phyloP scores from a whole-genome alignment of 1,139 yeast genomes.

The Pichia sp. region DNA sequence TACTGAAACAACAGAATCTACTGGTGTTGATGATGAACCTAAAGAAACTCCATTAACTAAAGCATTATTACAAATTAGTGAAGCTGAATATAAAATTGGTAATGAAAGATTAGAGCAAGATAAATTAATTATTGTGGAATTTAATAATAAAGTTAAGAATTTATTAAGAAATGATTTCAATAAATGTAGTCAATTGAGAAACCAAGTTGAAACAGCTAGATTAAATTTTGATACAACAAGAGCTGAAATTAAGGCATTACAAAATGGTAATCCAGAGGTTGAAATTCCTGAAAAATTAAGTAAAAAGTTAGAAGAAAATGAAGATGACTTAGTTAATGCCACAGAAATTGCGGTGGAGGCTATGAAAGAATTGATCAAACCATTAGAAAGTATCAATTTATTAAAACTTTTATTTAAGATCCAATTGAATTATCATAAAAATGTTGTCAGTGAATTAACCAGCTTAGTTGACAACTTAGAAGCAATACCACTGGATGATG shows the following conservation, averaged over 20 bases:
- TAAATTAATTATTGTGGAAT: conserved; percentile 46
- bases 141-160: conserved; percentile 48
- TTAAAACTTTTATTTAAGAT: conserved; percentile 59
- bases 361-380: conserved; percentile 66
- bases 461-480: conserved; percentile 37
- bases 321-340: conserved; percentile 73
- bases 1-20: too few relatives aligned
- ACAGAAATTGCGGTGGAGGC: conserved; percentile 71
- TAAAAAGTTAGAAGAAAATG: conserved; percentile 56
- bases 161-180: conserved; percentile 53
- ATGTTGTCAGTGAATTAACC: conserved; percentile 40
- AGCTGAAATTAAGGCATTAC: conserved; percentile 39
- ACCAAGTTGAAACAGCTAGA: conserved; percentile 63
- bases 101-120: conserved; percentile 62
- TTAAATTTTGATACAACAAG: conserved; percentile 65
- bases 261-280: conserved; percentile 29
- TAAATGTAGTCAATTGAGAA: conserved; percentile 55
- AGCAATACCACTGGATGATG: conserved; percentile 37
- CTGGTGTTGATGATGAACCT: too few relatives aligned
- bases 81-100: conserved; percentile 56
- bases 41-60: conserved; percentile 37
- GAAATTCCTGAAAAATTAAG: conserved; percentile 39
- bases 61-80: conserved; percentile 50
- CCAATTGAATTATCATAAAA: conserved; percentile 62
- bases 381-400: conserved; percentile 56